phyloP scores from a whole-genome alignment of 2,329 filamentous ascomycete species.

The Stachybotrys chlorohalonatus region DNA sequence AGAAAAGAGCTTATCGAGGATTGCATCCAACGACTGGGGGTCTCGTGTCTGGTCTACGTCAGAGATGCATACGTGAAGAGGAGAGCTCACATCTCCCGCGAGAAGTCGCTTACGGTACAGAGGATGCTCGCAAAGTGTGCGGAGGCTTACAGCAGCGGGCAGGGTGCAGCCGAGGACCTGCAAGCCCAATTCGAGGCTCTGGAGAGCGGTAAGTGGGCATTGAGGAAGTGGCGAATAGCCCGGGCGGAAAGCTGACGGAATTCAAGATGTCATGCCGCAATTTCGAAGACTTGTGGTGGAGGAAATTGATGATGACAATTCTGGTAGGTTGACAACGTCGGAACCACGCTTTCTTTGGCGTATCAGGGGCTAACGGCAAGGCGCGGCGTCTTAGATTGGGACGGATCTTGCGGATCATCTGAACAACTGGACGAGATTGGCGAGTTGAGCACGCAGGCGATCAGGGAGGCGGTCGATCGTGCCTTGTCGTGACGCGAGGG shows the following conservation, averaged over 20 bases:
- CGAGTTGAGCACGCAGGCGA: constrained; percentile 33
- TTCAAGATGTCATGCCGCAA: constrained; percentile 30
- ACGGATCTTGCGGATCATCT: constrained; percentile 44
- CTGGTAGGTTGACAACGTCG: constrained; percentile 38
- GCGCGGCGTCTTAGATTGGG: constrained; percentile 36
- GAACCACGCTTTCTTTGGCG: background rate
- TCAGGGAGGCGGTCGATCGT: constrained; percentile 24
- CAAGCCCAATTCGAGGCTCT: constrained; percentile 13
- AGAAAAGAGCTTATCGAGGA: constrained; percentile 7
- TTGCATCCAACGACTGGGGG: constrained; percentile 29
- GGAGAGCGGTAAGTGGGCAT: constrained; percentile 16
- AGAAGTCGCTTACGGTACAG: constrained; percentile 32
- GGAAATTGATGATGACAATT: constrained; percentile 49
- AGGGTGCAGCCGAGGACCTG: background rate
- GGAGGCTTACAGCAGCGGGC: background rate
- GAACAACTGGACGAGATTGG: constrained; percentile 43
- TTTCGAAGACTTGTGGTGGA: constrained; percentile 48
- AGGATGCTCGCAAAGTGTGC: constrained; percentile 32
- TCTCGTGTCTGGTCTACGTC: constrained; percentile 36
- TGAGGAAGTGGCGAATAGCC: background rate
- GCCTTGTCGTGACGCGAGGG: background rate
- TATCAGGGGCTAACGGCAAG: background rate
- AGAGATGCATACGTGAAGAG: constrained; percentile 35
- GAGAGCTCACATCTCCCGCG: constrained; percentile 29
- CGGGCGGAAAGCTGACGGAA: background rate